These are phyloP conservation scores for Pichia sp. DNA, from an alignment of 1,139 yeast species.

Conservation along the genomic window DNA sequence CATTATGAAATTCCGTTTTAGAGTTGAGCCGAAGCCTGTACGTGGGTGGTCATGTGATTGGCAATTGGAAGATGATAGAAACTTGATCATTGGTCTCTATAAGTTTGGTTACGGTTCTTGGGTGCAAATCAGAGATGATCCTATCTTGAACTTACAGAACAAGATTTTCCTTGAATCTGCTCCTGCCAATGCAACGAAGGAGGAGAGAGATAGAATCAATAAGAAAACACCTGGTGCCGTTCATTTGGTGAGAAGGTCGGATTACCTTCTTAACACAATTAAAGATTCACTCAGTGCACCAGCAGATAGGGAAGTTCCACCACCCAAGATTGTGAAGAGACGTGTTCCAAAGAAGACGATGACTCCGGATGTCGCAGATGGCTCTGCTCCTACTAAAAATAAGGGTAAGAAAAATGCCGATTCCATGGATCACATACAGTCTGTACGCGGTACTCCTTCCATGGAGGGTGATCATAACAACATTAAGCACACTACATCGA, in stretches of 20 bases:
- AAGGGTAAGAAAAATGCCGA: neutral
- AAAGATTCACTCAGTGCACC: constrained; percentile 34
- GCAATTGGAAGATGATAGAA: constrained; percentile 77
- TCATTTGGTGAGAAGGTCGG: constrained; percentile 90
- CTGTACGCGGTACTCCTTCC: too few relatives aligned
- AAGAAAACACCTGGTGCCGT: constrained; percentile 72
- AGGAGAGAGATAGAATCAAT: constrained; percentile 34
- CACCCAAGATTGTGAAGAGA: constrained; percentile 7
- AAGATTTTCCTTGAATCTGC: constrained; percentile 59
- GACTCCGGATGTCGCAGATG: constrained; percentile 17
- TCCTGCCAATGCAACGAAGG: constrained; percentile 27
- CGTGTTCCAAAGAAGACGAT: constrained; percentile 11
- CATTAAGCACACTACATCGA: too few relatives aligned
- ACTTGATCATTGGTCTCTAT: constrained; percentile 77
- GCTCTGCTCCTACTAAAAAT: too few relatives aligned
- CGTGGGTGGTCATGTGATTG: constrained; percentile 90
- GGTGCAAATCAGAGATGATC: constrained; percentile 93
- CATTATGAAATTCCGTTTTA: constrained; percentile 51
- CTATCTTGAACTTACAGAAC: constrained; percentile 78
- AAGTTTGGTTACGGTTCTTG: constrained; percentile 97
- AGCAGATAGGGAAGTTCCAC: constrained; percentile 15
- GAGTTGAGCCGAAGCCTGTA: constrained; percentile 66
- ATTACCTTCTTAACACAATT: constrained; percentile 68
- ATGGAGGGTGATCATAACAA: too few relatives aligned
- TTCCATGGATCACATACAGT: too few relatives aligned